Evolutionary conservation across 192 early-diverging fungal genomes (phyloP).

Genomic region (Neocallimastix lanati): DNA sequence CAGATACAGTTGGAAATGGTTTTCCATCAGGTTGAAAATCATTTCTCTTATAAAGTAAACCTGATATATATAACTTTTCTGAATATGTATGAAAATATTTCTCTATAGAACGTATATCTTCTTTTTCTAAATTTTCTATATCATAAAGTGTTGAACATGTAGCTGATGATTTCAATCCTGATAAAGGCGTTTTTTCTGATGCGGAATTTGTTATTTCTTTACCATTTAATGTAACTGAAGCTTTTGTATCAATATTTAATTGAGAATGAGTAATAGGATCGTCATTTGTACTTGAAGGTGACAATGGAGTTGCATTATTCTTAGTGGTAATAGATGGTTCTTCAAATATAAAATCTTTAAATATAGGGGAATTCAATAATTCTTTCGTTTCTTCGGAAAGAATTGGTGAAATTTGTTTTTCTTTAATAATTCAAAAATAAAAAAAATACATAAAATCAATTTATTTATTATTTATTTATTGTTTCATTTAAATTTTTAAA

Average conservation of each 20-base stretch:
- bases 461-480: too few relatives aligned
- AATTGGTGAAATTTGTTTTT: not conserved
- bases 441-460: too few relatives aligned
- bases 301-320: not conserved
- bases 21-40: slow-evolving; percentile 6
- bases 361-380: not conserved
- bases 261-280: not conserved
- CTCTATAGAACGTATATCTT: not conserved
- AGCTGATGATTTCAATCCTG: not conserved
- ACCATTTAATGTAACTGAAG: not conserved
- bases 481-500: too few relatives aligned
- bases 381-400: not conserved
- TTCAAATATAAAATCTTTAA: not conserved
- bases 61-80: slow-evolving; percentile 14
- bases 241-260: not conserved
- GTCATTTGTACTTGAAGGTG: not conserved
- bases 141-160: not conserved
- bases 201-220: not conserved
- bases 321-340: not conserved
- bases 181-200: not conserved
- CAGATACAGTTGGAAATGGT: slow-evolving; percentile 5
- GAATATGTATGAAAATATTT: slow-evolving; percentile 5
- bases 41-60: slow-evolving; percentile 24
- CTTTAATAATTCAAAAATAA: not conserved
- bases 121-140: not conserved